Percentiles rank a stretch among this genome's conserved stretches.
phyloP scores from a whole-genome alignment of 352 stramenopile genomes.

The Phytopythium chamaehyphon region DNA sequence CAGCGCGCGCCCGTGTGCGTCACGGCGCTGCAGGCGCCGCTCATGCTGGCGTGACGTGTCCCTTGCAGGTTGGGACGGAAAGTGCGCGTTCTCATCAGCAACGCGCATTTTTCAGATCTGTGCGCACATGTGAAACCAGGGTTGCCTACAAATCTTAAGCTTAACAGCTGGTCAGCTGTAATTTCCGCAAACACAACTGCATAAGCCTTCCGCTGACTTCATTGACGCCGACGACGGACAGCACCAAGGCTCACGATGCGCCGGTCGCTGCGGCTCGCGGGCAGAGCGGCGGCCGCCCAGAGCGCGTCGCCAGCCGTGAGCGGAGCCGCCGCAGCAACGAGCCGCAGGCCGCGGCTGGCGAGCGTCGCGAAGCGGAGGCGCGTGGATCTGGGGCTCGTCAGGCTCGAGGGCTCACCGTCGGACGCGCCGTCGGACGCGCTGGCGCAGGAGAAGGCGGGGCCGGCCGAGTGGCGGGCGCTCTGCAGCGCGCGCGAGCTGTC shows the following conservation, averaged over 20 bases:
- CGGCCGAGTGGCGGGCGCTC: constrained; percentile 36
- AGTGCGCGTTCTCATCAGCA: too few species aligned
- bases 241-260: constrained; percentile 2
- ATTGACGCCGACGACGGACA: neutral
- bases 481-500: constrained; percentile 42
- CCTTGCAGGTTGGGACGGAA: too few species aligned
- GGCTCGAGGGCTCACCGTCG: neutral
- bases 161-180: too few species aligned
- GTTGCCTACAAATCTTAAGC: too few species aligned
- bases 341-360: neutral
- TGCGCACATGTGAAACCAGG: too few species aligned
- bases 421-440: too few species aligned
- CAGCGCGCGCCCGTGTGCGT: constrained; percentile 72
- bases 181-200: too few species aligned
- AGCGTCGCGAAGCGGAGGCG: constrained; percentile 3
- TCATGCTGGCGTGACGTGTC: constrained; percentile 1
- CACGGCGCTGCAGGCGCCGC: constrained; percentile 31
- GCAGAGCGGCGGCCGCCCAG: neutral
- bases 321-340: too few species aligned
- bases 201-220: constrained; percentile 7
- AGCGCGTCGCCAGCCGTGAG: neutral
- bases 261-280: constrained; percentile 3
- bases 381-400: neutral
- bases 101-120: too few species aligned
- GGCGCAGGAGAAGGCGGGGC: neutral